Conservation (phyloP, 2,329 filamentous ascomycete genomes). For the Phaeosphaeria sp. region DNA sequence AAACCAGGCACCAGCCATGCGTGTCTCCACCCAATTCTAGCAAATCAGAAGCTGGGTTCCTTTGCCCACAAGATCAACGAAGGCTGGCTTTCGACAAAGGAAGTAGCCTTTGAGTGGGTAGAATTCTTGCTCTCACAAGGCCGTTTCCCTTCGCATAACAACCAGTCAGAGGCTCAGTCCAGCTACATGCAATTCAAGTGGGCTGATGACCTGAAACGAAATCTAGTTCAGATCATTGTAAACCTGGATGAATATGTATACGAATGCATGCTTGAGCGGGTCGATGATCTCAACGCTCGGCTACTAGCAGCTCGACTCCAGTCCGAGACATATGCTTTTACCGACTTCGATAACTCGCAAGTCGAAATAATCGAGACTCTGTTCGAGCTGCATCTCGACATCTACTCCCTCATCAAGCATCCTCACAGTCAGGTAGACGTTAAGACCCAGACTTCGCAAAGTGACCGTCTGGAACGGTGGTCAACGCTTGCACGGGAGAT, state of each 20-base stretch:
- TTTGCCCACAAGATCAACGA: constrained; percentile 57
- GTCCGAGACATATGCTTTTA: constrained; percentile 25
- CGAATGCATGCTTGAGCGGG: constrained; percentile 45
- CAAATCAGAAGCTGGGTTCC: constrained; percentile 44
- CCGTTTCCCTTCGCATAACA: constrained; percentile 23
- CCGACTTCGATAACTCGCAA: constrained; percentile 43
- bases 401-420: constrained; percentile 68
- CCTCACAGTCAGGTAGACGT: constrained; percentile 63
- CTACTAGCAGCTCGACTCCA: constrained; percentile 30
- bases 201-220: constrained; percentile 62
- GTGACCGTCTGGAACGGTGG: constrained; percentile 68
- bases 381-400: constrained; percentile 72
- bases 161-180: constrained; percentile 40
- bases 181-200: constrained; percentile 62
- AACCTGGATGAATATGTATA: constrained; percentile 62
- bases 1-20: constrained; percentile 53
- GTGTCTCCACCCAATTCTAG: constrained; percentile 48
- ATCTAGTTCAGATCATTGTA: constrained; percentile 60
- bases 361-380: constrained; percentile 65
- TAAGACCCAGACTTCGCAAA: constrained; percentile 60
- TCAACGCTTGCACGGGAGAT: constrained; percentile 62
- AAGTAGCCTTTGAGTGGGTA: constrained; percentile 63
- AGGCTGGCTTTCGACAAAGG: constrained; percentile 56
- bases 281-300: constrained; percentile 34
- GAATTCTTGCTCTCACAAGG: constrained; percentile 56